phyloP scores from a whole-genome alignment of 805 yeast species.

The Saturnispora bothae region DNA sequence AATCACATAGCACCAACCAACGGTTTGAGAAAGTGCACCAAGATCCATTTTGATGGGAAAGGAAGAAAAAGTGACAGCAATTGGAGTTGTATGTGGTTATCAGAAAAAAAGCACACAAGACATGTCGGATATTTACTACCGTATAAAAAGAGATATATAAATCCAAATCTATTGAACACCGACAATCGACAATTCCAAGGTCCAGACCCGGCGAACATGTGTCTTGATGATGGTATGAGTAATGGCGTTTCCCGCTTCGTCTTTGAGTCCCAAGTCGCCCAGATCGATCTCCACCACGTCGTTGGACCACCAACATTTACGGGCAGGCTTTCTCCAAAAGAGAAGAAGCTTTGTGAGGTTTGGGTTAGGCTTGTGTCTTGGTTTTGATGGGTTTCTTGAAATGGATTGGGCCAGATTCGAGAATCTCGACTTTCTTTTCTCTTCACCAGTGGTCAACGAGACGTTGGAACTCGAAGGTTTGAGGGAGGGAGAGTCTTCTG shows the following conservation, averaged over 20 bases:
- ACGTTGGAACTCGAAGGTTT: conserved; percentile 17
- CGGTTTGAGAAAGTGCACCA: conserved; percentile 3
- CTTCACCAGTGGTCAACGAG: conserved; percentile 15
- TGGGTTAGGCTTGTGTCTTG: conserved; percentile 23
- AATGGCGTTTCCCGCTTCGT: conserved; percentile 20
- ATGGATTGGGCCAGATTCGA: conserved; percentile 55
- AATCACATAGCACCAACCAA: conserved; percentile 25
- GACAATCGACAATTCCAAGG: conserved; percentile 80
- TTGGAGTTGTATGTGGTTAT: no score
- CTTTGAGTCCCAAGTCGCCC: conserved; percentile 17
- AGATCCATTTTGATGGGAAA: conserved; percentile 1
- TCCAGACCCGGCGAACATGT: conserved; percentile 93
- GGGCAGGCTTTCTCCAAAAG: conserved; percentile 96
- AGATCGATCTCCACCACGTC: conserved; percentile 39
- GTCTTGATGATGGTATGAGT: conserved; percentile 44
- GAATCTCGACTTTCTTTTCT: conserved; percentile 31
- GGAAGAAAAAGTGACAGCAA: no score
- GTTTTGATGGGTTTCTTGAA: conserved; percentile 30
- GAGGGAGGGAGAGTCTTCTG: conserved; percentile 25
- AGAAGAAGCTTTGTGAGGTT: conserved; percentile 55
- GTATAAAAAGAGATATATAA: neutral
- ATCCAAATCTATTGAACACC: conserved; percentile 50
- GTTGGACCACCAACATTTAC: conserved; percentile 97
- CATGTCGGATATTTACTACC: neutral
- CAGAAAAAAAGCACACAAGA: no score